A percentile compares a stretch with the other conserved stretches of the same genome.
phyloP scores from a whole-genome alignment of 1,139 yeast species.

The Pichia sp. region DNA sequence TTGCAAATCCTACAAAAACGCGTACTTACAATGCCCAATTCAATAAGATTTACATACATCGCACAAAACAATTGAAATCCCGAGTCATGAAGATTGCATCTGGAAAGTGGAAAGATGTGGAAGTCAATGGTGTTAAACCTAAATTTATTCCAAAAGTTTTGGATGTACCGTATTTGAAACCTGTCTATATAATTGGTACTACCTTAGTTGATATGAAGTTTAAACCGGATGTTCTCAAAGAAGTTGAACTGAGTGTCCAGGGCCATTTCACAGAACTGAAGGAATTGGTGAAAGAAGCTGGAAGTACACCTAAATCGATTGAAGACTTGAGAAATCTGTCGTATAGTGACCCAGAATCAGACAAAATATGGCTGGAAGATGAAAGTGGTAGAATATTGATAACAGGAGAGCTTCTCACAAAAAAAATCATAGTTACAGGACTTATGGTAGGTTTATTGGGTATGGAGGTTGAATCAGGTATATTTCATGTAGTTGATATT shows the following conservation, averaged over 20 bases:
- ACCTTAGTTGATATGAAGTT: constrained; percentile 75
- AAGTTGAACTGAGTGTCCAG: constrained; percentile 57
- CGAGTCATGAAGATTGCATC: constrained; percentile 45
- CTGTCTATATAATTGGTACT: constrained; percentile 90
- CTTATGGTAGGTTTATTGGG: constrained; percentile 81
- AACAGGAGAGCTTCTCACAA: constrained; percentile 47
- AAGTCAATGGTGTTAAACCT: constrained; percentile 34
- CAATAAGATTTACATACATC: constrained; percentile 61
- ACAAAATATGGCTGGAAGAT: constrained; percentile 73
- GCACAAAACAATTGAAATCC: constrained; percentile 49
- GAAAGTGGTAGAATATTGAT: constrained; percentile 83
- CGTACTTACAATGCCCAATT: constrained; percentile 65
- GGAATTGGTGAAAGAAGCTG: constrained; percentile 9
- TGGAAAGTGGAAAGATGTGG: constrained; percentile 45
- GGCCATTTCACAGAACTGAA: constrained; percentile 38
- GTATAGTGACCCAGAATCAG: constrained; percentile 51
- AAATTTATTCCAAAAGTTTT: constrained; percentile 56
- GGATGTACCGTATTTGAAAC: constrained; percentile 61
- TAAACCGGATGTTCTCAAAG: constrained; percentile 78
- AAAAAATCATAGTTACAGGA: constrained; percentile 71
- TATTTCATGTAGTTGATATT: constrained; percentile 78
- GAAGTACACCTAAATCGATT: constrained; percentile 16
- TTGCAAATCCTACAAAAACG: constrained; percentile 13
- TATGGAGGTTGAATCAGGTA: constrained; percentile 74
- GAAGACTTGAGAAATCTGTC: constrained; percentile 29